Evolutionary conservation across 192 early-diverging fungal species (phyloP).

Genomic region (Funneliformis mosseae): DNA sequence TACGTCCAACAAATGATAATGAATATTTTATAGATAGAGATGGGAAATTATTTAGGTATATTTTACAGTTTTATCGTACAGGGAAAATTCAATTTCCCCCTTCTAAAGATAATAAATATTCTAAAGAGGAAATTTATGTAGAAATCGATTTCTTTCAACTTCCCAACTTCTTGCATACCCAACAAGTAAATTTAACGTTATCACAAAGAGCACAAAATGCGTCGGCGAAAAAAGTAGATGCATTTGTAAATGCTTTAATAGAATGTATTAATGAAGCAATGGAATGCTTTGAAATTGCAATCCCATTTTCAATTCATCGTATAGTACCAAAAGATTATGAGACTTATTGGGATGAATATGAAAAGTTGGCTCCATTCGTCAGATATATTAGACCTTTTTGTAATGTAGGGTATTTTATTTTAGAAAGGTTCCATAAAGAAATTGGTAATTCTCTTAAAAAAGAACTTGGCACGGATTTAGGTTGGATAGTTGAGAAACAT

Average conservation of each 20-base stretch:
- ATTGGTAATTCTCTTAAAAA: neutral
- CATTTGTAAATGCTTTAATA: neutral
- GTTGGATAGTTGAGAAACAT: neutral
- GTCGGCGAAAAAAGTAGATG: neutral
- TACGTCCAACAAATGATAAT: neutral
- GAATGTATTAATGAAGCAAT: neutral
- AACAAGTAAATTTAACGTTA: neutral
- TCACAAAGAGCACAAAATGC: neutral
- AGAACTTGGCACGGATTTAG: neutral
- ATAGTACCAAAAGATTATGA: neutral
- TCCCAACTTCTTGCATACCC: neutral
- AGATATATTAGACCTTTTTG: neutral
- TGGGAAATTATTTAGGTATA: neutral
- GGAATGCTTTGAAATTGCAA: neutral
- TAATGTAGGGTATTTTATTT: neutral
- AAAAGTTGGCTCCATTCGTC: neutral
- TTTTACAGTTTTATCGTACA: conserved; percentile 21
- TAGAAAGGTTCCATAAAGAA: neutral
- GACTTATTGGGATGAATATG: neutral
- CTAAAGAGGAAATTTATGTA: neutral
- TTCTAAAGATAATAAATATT: neutral
- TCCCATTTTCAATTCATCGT: neutral
- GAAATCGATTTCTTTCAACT: conserved; percentile 16
- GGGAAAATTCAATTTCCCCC: neutral
- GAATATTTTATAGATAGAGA: conserved; percentile 15